Base-by-base conservation (phyloP, 139 green algal genomes). In the Chlorella sp. region DNA sequence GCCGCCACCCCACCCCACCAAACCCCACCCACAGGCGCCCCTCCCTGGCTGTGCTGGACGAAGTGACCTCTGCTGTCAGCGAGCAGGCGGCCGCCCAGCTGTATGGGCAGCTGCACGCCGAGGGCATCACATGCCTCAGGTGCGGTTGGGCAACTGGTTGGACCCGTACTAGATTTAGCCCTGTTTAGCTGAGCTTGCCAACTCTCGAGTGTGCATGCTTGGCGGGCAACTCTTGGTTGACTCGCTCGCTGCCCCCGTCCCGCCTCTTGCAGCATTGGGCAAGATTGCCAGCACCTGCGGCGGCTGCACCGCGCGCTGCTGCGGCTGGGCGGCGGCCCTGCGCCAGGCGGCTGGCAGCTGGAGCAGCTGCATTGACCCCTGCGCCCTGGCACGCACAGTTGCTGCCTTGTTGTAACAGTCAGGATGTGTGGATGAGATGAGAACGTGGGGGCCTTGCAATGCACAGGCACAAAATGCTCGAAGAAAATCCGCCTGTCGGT, bases 21-120 rank as follows among this genome's bases (percentile, higher is more conserved):
- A 28, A 9, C 41, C 39, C 41, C 12, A 4, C 39, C 56, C 76
- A 78, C 38, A 82, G 83, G 41, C 69, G 57, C 39, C 91, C 92
- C 13, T 39, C 64, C 21, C 32, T 95, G 41, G 92, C 85, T 12
- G 60, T 95, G 18, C 81, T 95, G 17, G 92, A 95, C 78, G 92
- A 95, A 79, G 47, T 78, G 25, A 91, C 85, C 0, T 90, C 85
- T 16, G 84, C 88, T 3, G 74, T 95, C 26, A 78, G 71, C 71
- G 85, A 65, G 38, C 85, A 51, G 0, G 83, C 38, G 0, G 90
- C 74, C 1, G 32, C 38, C 47, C 38, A 72, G 75, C n/a, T 93
- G 74, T 92, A 92, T 47, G 28, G 20, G 4, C 4, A 82, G 84
- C 71, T 93, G 70, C 44, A 73, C 28, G 36, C 28, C 4, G 80